Conservation (phyloP, 2,329 filamentous ascomycete species). For the Emergomyces africanus region DNA sequence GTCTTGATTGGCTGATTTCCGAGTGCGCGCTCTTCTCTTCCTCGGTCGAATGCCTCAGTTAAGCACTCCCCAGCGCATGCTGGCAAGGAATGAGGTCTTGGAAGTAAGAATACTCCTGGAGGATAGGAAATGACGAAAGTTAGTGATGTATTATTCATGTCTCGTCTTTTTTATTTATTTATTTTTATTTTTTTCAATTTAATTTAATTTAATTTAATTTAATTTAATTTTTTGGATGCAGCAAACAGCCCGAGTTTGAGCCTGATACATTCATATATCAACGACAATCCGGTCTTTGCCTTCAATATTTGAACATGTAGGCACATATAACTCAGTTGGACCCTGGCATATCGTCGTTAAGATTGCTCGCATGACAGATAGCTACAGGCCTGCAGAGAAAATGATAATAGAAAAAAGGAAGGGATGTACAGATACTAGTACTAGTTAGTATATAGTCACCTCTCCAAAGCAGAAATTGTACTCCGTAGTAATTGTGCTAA, state of each 20-base stretch:
- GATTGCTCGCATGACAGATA: neutral
- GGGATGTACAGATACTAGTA: no score
- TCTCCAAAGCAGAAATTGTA: no score
- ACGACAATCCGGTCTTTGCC: no score
- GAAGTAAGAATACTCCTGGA: neutral
- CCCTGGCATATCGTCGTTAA: no score
- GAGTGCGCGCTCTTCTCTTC: neutral
- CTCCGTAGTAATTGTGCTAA: no score
- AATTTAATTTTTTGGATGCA: no score
- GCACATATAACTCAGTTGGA: no score
- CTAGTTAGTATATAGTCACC: no score
- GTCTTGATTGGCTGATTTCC: neutral
- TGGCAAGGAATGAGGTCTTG: neutral
- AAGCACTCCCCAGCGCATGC: neutral
- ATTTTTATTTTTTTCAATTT: no score
- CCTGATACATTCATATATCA: neutral
- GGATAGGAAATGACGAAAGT: neutral
- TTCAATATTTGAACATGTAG: no score
- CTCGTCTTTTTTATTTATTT: no score
- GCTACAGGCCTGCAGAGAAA: neutral
- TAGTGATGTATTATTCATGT: neutral
- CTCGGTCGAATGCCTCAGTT: neutral
- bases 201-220: no score
- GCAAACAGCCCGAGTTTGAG: neutral
- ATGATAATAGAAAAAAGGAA: neutral